A percentile compares a stretch with the other conserved stretches of the same genome.
phyloP scores from a whole-genome alignment of 768 basidiomycete genomes.

The Pisolithus microcarpus region DNA sequence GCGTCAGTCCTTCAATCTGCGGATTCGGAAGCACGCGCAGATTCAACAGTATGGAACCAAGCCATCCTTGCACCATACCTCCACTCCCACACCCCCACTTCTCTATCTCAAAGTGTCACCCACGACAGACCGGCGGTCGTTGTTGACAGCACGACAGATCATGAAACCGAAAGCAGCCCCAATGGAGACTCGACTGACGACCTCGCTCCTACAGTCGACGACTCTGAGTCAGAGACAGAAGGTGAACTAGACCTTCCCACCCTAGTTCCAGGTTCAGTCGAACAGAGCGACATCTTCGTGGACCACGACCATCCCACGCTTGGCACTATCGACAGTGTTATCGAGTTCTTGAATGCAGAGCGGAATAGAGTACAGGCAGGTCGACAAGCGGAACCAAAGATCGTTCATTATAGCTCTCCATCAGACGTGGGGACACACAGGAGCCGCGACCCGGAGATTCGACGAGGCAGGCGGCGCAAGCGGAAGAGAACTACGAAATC shows the following conservation, averaged over 20 bases:
- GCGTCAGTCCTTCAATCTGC: conserved; percentile 12
- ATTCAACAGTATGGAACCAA: conserved; percentile 63
- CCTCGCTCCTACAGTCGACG: conserved; percentile 6
- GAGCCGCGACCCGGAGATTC: conserved; percentile 32
- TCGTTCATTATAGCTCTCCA: conserved; percentile 25
- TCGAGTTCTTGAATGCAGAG: conserved; percentile 71
- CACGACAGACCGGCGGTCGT: conserved; percentile 21
- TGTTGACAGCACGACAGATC: conserved; percentile 14
- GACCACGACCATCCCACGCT: conserved; percentile 52
- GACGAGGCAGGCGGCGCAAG: conserved; percentile 34
- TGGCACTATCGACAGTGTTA: conserved; percentile 64
- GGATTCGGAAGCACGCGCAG: conserved; percentile 35
- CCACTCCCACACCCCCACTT: conserved; percentile 25
- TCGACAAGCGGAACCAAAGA: conserved; percentile 22
- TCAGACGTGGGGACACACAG: conserved; percentile 33
- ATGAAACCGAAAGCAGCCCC: conserved; percentile 4
- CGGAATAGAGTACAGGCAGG: conserved; percentile 50
- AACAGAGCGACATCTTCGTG: conserved; percentile 14
- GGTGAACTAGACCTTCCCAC: conserved; percentile 25
- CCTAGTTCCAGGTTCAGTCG: conserved; percentile 21
- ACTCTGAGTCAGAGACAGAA: conserved; percentile 32
- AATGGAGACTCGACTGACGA: conserved; percentile 6
- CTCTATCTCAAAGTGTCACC: conserved; percentile 18
- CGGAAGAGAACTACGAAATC: conserved; percentile 28
- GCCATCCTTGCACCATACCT: conserved; percentile 55